Conservation (phyloP, 495 filamentous ascomycete genomes). For the Aspergillus sparsus region DNA sequence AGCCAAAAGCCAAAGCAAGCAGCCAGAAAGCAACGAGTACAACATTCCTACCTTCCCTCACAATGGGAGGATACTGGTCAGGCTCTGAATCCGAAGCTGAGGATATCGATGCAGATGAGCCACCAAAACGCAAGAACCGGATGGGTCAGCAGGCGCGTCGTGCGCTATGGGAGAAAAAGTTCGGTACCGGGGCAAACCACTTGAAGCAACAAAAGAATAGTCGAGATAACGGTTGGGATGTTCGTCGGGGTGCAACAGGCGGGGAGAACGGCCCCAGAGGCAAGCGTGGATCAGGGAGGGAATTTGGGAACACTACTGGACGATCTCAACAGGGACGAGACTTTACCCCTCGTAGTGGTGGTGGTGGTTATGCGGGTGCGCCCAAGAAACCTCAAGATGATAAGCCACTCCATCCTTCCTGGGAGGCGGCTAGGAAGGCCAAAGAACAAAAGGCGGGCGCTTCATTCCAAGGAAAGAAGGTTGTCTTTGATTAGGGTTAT, state of each 20-base stretch:
- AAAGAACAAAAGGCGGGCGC: conserved; percentile 67
- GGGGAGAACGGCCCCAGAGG: conserved; percentile 24
- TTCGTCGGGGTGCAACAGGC: conserved; percentile 43
- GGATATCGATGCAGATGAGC: conserved; percentile 37
- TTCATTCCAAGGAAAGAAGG: conserved; percentile 83
- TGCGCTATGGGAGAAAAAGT: conserved; percentile 91
- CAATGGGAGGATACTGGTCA: conserved; percentile 87
- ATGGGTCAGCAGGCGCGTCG: conserved; percentile 86
- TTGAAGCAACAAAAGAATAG: conserved; percentile 43
- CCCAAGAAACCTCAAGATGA: conserved; percentile 47
- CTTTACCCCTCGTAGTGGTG: conserved; percentile 9
- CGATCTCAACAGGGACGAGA: conserved; percentile 12
- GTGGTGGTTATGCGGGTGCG: neutral
- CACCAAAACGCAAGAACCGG: conserved; percentile 70
- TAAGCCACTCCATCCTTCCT: conserved; percentile 85
- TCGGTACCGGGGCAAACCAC: conserved; percentile 73
- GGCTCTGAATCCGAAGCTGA: conserved; percentile 72
- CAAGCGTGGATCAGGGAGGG: conserved; percentile 26
- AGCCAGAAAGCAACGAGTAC: conserved; percentile 54
- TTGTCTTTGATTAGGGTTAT: conserved; percentile 76
- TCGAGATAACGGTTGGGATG: conserved; percentile 54
- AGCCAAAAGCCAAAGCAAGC: conserved; percentile 37
- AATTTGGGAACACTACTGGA: conserved; percentile 15
- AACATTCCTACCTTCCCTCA: conserved; percentile 82
- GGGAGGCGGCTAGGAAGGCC: conserved; percentile 84